A percentile compares a stretch with the other conserved stretches of the same genome.
phyloP scores from a whole-genome alignment of 129 eudicot species.

The Flaveria brownii region DNA sequence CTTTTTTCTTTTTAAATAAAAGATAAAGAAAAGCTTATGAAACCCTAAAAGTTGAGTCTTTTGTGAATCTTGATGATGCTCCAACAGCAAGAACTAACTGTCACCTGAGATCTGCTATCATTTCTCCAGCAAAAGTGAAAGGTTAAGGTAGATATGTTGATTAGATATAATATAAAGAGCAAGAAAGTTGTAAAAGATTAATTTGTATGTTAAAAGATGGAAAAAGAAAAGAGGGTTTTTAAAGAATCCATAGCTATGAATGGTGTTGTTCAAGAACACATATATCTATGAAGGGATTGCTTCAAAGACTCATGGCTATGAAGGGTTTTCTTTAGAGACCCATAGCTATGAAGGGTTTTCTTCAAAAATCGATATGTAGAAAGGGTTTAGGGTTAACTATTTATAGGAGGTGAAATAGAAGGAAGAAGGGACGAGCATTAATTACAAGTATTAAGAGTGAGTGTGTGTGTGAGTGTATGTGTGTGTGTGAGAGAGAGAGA shows the following conservation, averaged over 20 bases:
- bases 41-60: slow-evolving; percentile 42
- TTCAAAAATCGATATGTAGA: slow-evolving; percentile 27
- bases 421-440: slow-evolving; percentile 33
- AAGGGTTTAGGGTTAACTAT: slow-evolving; percentile 38
- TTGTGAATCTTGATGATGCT: slow-evolving; percentile 78
- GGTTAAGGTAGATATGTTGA: neutral
- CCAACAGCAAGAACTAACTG: slow-evolving; percentile 60
- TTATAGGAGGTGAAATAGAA: slow-evolving; percentile 25
- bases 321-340: slow-evolving; percentile 21
- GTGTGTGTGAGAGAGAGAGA: slow-evolving; percentile 4
- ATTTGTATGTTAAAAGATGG: neutral
- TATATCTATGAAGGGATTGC: neutral
- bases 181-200: neutral
- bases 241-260: too few relatives aligned
- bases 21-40: slow-evolving; percentile 19
- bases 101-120: slow-evolving; percentile 24
- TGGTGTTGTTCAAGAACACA: slow-evolving; percentile 4
- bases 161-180: neutral
- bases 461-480: neutral
- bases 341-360: slow-evolving; percentile 27
- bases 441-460: slow-evolving; percentile 17
- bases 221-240: slow-evolving; percentile 8
- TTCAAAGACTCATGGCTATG: neutral
- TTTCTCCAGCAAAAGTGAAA: slow-evolving; percentile 1
- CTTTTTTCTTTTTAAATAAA: slow-evolving; percentile 25